Evolutionary conservation across 305 asterid genomes (phyloP).

Genomic region (Ajuga reptans): DNA sequence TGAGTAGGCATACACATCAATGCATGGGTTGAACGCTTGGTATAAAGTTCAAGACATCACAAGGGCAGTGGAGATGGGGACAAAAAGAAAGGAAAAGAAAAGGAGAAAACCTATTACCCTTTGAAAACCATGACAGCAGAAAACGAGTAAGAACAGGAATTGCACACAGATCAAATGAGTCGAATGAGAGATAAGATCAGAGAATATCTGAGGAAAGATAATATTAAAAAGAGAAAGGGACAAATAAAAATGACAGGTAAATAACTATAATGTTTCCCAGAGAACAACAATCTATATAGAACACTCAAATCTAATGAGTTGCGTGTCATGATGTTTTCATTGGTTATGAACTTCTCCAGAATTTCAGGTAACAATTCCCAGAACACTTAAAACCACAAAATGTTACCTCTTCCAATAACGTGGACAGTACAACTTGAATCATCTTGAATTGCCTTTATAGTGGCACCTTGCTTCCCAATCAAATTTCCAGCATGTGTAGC

Average conservation of each 20-base stretch:
- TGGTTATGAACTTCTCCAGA: background rate
- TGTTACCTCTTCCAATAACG: slow-evolving; percentile 69
- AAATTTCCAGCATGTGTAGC: slow-evolving; percentile 81
- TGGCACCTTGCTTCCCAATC: slow-evolving; percentile 89
- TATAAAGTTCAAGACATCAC: background rate
- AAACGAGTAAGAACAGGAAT: background rate
- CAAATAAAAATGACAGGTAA: background rate
- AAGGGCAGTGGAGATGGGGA: background rate
- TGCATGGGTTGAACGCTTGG: background rate
- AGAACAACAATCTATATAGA: background rate
- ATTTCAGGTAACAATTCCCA: background rate
- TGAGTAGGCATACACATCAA: background rate
- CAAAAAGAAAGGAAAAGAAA: too few species aligned
- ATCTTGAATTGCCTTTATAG: slow-evolving; percentile 69
- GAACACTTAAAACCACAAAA: background rate
- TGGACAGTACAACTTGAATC: slow-evolving; percentile 63
- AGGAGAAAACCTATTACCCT: background rate
- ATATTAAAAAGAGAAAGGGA: background rate
- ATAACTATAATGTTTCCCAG: background rate
- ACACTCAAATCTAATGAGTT: background rate
- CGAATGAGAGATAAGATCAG: background rate
- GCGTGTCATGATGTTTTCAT: background rate
- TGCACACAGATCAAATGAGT: background rate
- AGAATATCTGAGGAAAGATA: background rate
- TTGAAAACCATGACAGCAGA: background rate